These are phyloP conservation scores for Entomortierella beljakovae DNA, from an alignment of 192 early-diverging fungal species.

Conservation along the genomic window DNA sequence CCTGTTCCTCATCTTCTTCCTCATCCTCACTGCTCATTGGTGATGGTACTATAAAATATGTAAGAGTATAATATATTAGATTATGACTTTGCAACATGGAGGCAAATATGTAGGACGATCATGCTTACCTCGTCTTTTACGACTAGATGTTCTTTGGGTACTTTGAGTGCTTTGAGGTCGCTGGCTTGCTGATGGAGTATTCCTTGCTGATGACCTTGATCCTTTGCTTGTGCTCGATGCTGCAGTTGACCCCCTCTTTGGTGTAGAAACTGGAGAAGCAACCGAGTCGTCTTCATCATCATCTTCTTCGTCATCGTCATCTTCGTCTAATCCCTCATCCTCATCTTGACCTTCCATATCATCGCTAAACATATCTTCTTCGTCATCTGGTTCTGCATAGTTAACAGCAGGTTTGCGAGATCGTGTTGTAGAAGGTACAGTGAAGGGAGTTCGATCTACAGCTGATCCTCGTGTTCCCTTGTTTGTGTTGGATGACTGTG, in stretches of 20 bases:
- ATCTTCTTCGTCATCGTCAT: constrained; percentile 13
- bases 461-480: background rate
- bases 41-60: constrained; percentile 16
- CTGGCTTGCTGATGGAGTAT: background rate
- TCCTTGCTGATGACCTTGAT: constrained; percentile 4
- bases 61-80: background rate
- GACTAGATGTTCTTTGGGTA: constrained; percentile 1
- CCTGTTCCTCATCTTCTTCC: constrained; percentile 27
- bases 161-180: background rate
- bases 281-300: constrained; percentile 10
- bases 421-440: constrained; percentile 29
- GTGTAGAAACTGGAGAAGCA: background rate
- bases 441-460: constrained; percentile 16
- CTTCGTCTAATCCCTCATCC: constrained; percentile 3
- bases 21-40: constrained; percentile 36
- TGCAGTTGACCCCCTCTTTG: background rate
- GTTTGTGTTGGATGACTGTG: background rate
- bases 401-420: constrained; percentile 45
- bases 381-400: constrained; percentile 49
- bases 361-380: constrained; percentile 18
- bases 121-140: constrained; percentile 26
- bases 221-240: background rate
- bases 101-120: background rate
- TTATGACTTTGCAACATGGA: background rate
- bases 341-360: constrained; percentile 28